Base-by-base conservation (phyloP, 306 rosid species). In the Vicia sativa region DNA sequence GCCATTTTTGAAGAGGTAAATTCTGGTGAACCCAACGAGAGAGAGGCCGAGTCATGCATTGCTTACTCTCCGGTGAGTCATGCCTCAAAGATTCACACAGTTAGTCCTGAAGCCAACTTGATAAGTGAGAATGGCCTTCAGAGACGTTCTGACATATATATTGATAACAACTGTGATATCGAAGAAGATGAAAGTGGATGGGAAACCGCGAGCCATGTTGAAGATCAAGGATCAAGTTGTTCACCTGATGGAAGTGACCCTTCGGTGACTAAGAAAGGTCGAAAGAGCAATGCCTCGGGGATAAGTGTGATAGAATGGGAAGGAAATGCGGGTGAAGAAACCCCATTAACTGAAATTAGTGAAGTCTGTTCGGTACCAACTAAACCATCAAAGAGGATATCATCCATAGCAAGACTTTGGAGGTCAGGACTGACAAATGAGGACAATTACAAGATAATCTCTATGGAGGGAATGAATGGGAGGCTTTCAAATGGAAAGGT, bases 151-250 rank as follows among this genome's bases (percentile, higher is more conserved):
- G 77, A 73, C 75, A 64, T 72, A 48, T 89, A 41, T 57, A 38
- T 87, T n/a, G n/a, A n/a, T n/a, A n/a, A n/a, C n/a, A n/a, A n/a
- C n/a, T n/a, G n/a, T n/a, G n/a, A n/a, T n/a, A n/a, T n/a, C 29
- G 96, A 89, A 74, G 91, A 87, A 45, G 96, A 92, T 63, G 98
- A 87, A 77, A 92, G 98, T 81, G 98, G 96, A 71, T 92, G 98
- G 98, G 98, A 92, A 80, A 92, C 96, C 10, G 96, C 81, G 38
- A 92, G 98, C 83, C 95, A 87, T 71, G 50, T 69, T 16, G 98
- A 92, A 74, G 96, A 92, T 76, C 95, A 92, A 82, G 95, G 88
- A 68, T 92, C 98, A 11, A 82, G 89, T 81, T 84, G 62, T 78
- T 89, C 96, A 28, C 91, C 78, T 0, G 96, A 86, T 64, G 96